Conservation (phyloP, 1,284 basidiomycete genomes). For the Austroboletus novae-zelandiae region DNA sequence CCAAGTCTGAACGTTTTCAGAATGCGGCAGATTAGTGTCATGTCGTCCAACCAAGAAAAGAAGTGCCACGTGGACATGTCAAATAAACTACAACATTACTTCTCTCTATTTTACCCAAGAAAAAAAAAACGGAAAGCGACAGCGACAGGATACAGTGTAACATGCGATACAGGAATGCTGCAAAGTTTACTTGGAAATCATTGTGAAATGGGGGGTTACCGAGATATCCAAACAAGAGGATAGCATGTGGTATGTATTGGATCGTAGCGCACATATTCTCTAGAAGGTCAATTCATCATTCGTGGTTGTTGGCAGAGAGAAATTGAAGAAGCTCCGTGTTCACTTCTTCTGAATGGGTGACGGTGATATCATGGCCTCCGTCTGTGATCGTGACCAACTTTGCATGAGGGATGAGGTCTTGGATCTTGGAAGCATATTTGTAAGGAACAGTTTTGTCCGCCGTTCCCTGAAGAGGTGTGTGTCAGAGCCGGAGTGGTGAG, state of each 20-base stretch:
- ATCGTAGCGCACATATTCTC: constrained; percentile 3
- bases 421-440: constrained; percentile 55
- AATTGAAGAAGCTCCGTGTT: constrained; percentile 39
- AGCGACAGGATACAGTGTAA: constrained; percentile 15
- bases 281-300: background rate
- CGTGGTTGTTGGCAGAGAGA: constrained; percentile 23
- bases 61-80: too few relatives aligned
- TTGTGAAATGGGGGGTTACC: background rate
- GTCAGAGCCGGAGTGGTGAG: background rate
- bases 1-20: too few relatives aligned
- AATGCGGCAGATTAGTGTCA: too few relatives aligned
- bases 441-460: constrained; percentile 63
- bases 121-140: constrained; percentile 7
- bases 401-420: constrained; percentile 50
- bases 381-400: constrained; percentile 56
- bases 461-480: constrained; percentile 50
- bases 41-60: too few relatives aligned
- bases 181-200: background rate
- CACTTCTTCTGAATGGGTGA: constrained; percentile 52
- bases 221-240: constrained; percentile 3
- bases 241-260: constrained; percentile 9
- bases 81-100: too few relatives aligned
- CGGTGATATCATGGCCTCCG: constrained; percentile 62
- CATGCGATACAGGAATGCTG: background rate
- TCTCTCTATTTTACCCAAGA: background rate